phyloP scores from a whole-genome alignment of 208 protist genomes.

The Trypanosomatidae sp. region DNA sequence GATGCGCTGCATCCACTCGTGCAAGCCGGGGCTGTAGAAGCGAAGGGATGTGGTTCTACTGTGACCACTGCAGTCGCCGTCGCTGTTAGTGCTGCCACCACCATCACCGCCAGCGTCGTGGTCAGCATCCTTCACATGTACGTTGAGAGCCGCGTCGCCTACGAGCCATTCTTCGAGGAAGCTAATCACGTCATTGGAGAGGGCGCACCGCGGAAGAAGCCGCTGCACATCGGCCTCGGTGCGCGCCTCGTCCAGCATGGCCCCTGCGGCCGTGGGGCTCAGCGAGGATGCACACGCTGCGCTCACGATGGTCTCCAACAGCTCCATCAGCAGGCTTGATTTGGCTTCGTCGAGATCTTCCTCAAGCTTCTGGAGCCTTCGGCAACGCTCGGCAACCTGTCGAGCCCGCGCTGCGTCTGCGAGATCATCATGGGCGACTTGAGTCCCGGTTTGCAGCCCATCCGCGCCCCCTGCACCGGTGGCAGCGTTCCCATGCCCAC shows the following conservation, averaged over 20 bases:
- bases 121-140: not conserved
- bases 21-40: conserved; percentile 62
- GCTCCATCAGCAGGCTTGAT: conserved; percentile 54
- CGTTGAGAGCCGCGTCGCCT: not conserved
- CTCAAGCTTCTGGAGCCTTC: conserved; percentile 22
- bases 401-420: conserved; percentile 23
- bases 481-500: not conserved
- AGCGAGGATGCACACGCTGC: conserved; percentile 22
- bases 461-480: not conserved
- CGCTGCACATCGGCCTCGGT: conserved; percentile 55
- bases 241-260: conserved; percentile 56
- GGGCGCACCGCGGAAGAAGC: conserved; percentile 59
- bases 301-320: conserved; percentile 67
- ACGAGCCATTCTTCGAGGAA: conserved; percentile 60
- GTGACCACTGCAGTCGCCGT: not conserved
- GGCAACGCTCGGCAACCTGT: conserved; percentile 11
- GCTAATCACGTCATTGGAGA: conserved; percentile 43
- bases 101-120: conserved; percentile 3
- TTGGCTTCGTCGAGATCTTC: conserved; percentile 67
- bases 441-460: conserved; percentile 1
- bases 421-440: conserved; percentile 22
- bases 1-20: conserved; percentile 77
- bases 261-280: conserved; percentile 21
- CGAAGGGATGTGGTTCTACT: conserved; percentile 20
- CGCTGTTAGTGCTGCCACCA: conserved; percentile 12